Evolutionary conservation across 2,329 filamentous ascomycete genomes (phyloP).

Genomic region (Stagonosporopsis cucurbitacearum): DNA sequence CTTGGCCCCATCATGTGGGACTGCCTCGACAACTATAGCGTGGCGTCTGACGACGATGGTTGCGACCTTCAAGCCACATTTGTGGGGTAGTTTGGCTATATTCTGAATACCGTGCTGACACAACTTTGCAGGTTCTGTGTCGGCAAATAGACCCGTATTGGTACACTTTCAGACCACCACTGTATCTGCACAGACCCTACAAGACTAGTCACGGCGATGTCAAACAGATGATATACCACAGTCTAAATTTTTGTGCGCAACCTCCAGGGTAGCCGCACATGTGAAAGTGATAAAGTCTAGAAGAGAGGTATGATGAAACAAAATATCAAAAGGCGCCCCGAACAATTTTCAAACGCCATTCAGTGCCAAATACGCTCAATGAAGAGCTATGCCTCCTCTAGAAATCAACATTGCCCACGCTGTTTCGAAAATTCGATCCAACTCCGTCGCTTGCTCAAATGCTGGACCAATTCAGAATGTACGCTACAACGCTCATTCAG

Average conservation of each 20-base stretch:
- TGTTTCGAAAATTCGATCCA: neutral
- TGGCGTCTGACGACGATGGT: slow-evolving; percentile 27
- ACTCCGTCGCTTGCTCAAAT: slow-evolving; percentile 25
- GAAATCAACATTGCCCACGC: neutral
- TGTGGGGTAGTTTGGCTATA: neutral
- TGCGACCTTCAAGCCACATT: neutral
- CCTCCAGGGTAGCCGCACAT: neutral
- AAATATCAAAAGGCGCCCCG: neutral
- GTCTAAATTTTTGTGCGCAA: neutral
- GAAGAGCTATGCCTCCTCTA: slow-evolving; percentile 23
- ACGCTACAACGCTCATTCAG: neutral
- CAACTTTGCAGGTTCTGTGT: slow-evolving; percentile 27
- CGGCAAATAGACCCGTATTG: slow-evolving; percentile 20
- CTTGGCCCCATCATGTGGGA: slow-evolving; percentile 5
- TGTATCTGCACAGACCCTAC: neutral
- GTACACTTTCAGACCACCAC: neutral
- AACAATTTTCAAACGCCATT: neutral
- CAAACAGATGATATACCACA: neutral
- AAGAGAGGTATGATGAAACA: neutral
- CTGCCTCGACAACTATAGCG: slow-evolving; percentile 27
- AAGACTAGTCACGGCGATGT: neutral
- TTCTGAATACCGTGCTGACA: slow-evolving; percentile 1
- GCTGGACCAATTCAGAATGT: neutral
- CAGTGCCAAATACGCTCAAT: slow-evolving; percentile 15
- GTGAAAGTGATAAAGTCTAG: neutral